These are phyloP conservation scores for Puccinia sorghi DNA, from an alignment of 1,284 basidiomycete genomes.

Conservation along the genomic window DNA sequence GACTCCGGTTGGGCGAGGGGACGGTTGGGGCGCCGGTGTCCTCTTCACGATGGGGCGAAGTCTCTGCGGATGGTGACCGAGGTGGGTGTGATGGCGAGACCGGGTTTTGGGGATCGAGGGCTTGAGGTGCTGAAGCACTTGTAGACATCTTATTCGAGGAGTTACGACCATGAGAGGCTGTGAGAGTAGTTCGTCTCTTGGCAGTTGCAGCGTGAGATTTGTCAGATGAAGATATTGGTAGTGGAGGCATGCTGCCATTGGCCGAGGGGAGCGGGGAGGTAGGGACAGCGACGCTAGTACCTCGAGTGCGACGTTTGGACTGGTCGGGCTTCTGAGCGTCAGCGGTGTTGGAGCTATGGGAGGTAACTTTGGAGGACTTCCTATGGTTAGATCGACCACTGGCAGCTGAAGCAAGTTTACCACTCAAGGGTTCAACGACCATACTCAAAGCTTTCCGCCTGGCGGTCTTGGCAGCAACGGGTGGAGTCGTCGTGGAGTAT, in stretches of 20 bases:
- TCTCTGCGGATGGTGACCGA: constrained; percentile 58
- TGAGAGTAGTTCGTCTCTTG: constrained; percentile 19
- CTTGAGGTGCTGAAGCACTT: not conserved
- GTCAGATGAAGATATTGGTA: constrained; percentile 4
- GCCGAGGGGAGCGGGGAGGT: not conserved
- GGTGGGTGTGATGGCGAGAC: constrained; percentile 53
- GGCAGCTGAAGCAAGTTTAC: constrained; percentile 61
- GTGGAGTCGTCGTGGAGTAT: constrained; percentile 7
- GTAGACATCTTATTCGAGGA: not conserved
- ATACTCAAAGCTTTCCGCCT: constrained; percentile 74
- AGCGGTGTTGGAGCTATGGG: not conserved
- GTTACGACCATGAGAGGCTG: not conserved
- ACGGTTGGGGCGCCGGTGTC: constrained; percentile 52
- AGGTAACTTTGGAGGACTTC: constrained; percentile 25
- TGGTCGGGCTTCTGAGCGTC: not conserved
- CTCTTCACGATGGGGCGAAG: constrained; percentile 55
- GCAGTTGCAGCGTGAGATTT: not conserved
- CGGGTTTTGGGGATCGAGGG: not conserved
- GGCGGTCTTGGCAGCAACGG: constrained; percentile 57
- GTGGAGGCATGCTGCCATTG: not conserved
- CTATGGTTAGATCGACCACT: constrained; percentile 60
- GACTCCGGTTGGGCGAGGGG: constrained; percentile 53
- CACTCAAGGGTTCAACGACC: constrained; percentile 74
- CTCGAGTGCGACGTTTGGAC: constrained; percentile 14
- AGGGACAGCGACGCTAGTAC: constrained; percentile 17